Conservation (phyloP, 75 land plant genomes). For the Azolla pinnata region DNA sequence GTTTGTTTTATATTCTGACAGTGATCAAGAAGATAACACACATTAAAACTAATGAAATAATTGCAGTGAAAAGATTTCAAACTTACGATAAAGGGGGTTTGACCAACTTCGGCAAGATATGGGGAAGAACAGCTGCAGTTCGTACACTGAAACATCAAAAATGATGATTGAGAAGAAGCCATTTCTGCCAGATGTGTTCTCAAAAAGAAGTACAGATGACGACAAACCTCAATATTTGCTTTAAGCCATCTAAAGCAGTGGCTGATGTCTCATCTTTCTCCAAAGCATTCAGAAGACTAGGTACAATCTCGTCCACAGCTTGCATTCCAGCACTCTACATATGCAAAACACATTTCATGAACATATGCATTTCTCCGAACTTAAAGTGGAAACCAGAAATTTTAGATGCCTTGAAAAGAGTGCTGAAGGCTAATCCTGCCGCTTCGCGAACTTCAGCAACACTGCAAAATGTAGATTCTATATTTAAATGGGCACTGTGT, state of each 20-base stretch:
- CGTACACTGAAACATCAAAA: conserved; percentile 70
- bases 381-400: not conserved
- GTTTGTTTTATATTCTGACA: too few relatives aligned
- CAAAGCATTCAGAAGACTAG: conserved; percentile 85
- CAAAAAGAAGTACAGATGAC: conserved; percentile 3
- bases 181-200: too few relatives aligned
- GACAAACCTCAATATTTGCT: conserved; percentile 89
- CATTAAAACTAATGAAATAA: too few relatives aligned
- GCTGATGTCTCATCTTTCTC: conserved; percentile 82
- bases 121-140: conserved; percentile 94
- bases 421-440: conserved; percentile 93
- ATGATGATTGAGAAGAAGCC: too few relatives aligned
- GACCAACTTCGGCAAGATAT: conserved; percentile 93
- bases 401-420: conserved; percentile 69
- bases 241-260: conserved; percentile 96
- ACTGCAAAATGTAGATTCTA: conserved; percentile 44
- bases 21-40: too few relatives aligned
- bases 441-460: conserved; percentile 86
- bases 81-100: conserved; percentile 86
- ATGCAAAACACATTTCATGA: not conserved
- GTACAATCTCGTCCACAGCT: conserved; percentile 99
- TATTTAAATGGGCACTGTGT: not conserved
- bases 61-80: too few relatives aligned
- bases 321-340: conserved; percentile 98
- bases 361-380: not conserved